Conservation (phyloP, 2,329 filamentous ascomycete species). For the Claviceps paspali region DNA sequence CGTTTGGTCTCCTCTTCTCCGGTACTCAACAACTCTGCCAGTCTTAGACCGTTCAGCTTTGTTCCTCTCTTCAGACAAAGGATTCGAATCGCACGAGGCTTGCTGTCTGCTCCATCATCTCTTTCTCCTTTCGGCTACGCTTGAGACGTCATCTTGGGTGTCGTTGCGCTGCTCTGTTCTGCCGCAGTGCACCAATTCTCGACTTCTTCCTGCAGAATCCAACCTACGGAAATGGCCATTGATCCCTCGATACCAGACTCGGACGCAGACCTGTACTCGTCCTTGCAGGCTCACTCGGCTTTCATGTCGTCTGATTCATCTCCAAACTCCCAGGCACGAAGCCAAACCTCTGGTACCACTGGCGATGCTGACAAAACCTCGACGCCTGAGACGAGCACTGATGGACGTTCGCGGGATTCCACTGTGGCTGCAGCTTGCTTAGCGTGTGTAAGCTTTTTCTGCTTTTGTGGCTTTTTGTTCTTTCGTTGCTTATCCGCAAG, state of each 20-base stretch:
- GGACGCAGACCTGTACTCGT: constrained; percentile 1
- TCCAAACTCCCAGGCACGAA: constrained; percentile 3
- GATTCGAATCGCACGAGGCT: neutral
- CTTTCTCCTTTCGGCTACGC: neutral
- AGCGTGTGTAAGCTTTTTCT: constrained; percentile 28
- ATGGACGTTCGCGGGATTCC: constrained; percentile 13
- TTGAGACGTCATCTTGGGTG: neutral
- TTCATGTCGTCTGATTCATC: constrained; percentile 5
- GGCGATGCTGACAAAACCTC: constrained; percentile 2
- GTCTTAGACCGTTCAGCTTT: no score
- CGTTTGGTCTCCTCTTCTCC: no score
- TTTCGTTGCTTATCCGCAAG: neutral
- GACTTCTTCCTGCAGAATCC: neutral
- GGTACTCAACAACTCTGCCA: neutral
- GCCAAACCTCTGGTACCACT: constrained; percentile 1
- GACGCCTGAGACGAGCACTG: constrained; percentile 5
- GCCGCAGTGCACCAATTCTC: no score
- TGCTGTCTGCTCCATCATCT: no score
- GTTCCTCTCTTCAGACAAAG: no score
- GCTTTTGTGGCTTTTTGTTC: neutral
- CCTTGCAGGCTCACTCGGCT: neutral
- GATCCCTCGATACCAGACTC: constrained; percentile 1
- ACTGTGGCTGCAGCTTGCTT: constrained; percentile 37
- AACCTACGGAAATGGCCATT: neutral
- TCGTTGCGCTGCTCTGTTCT: no score